These are phyloP conservation scores for Guyanaporus albipodus DNA, from an alignment of 768 basidiomycete species.

Conservation along the genomic window DNA sequence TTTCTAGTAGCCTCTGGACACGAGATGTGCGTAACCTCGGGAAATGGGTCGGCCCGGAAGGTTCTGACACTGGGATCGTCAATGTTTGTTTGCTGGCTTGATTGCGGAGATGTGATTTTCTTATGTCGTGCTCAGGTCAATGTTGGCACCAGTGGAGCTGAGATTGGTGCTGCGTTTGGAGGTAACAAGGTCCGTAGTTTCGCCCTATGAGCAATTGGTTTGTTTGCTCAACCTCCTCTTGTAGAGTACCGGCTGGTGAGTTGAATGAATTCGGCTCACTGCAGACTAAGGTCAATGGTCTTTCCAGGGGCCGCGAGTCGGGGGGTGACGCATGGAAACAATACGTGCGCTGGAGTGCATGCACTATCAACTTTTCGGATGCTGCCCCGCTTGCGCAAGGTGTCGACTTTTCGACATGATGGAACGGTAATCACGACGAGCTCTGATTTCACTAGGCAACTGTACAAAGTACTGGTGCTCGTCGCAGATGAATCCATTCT, in stretches of 20 bases:
- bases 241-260: slow-evolving; percentile 81
- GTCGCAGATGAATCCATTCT: slow-evolving; percentile 9
- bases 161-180: slow-evolving; percentile 86
- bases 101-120: neutral
- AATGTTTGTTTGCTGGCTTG: slow-evolving; percentile 53
- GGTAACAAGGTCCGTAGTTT: slow-evolving; percentile 72
- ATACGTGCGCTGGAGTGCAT: slow-evolving; percentile 88
- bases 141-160: slow-evolving; percentile 64
- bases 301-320: slow-evolving; percentile 83
- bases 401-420: slow-evolving; percentile 67
- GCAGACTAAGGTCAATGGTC: slow-evolving; percentile 20
- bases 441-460: slow-evolving; percentile 2
- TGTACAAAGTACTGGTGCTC: slow-evolving; percentile 4
- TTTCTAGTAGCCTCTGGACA: slow-evolving; percentile 91
- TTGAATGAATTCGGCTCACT: slow-evolving; percentile 11
- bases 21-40: slow-evolving; percentile 78
- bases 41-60: slow-evolving; percentile 87
- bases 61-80: slow-evolving; percentile 89
- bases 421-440: slow-evolving; percentile 4
- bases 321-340: slow-evolving; percentile 99
- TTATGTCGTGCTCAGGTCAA: slow-evolving; percentile 46
- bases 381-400: slow-evolving; percentile 90
- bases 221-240: slow-evolving; percentile 7
- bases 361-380: slow-evolving; percentile 91
- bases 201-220: slow-evolving; percentile 10